These are phyloP conservation scores for Euphorbia peplus DNA, from an alignment of 345 rosid genomes.

Conservation along the genomic window DNA sequence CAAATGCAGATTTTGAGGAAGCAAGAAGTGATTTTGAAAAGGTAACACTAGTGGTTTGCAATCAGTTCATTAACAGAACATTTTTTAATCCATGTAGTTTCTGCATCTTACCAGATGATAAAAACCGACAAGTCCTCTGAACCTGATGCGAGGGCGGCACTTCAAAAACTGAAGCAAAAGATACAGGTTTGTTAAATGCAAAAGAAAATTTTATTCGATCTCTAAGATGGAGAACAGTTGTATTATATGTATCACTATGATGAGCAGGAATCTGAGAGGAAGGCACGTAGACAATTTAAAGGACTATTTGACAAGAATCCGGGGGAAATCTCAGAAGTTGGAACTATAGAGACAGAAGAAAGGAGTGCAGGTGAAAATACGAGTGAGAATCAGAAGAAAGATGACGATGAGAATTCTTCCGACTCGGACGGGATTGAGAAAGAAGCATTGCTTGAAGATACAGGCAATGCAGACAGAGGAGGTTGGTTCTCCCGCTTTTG, in stretches of 20 bases:
- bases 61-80: background rate
- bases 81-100: slow-evolving; percentile 10
- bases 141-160: slow-evolving; percentile 67
- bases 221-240: background rate
- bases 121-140: slow-evolving; percentile 55
- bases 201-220: background rate
- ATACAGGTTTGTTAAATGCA: slow-evolving; percentile 52
- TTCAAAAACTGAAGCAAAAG: slow-evolving; percentile 71
- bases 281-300: slow-evolving; percentile 80
- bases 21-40: slow-evolving; percentile 52
- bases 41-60: background rate
- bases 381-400: slow-evolving; percentile 17
- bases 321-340: slow-evolving; percentile 55
- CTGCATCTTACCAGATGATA: slow-evolving; percentile 42
- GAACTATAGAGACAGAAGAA: slow-evolving; percentile 24
- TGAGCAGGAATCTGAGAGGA: slow-evolving; percentile 68
- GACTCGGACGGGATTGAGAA: slow-evolving; percentile 25
- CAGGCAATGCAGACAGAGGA: slow-evolving; percentile 23
- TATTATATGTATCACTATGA: background rate
- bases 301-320: slow-evolving; percentile 97
- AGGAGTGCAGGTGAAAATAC: slow-evolving; percentile 16
- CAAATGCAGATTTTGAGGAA: slow-evolving; percentile 78
- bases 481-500: slow-evolving; percentile 47
- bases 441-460: slow-evolving; percentile 25
- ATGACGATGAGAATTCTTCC: slow-evolving; percentile 15